Evolutionary conservation across 2,329 filamentous ascomycete genomes (phyloP), one percentile per base, ranked within the genome.

Genomic region (Plectosphaerella cucumerina): DNA sequence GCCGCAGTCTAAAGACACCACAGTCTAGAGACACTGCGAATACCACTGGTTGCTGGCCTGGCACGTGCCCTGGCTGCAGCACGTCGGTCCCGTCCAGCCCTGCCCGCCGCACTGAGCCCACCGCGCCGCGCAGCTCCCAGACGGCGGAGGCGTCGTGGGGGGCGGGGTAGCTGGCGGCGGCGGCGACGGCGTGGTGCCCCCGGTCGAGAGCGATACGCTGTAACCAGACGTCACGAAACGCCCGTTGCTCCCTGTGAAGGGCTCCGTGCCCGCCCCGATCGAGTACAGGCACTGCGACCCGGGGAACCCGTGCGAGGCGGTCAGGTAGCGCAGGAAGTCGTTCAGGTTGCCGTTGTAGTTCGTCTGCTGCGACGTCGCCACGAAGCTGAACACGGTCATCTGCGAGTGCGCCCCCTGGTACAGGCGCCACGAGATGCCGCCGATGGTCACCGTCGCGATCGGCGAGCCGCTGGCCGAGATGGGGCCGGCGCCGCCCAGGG

Each of bases 381-480:
- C 60, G 49, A 67, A 87, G 60, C 75, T 80, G 68, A 76, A 86
- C 17, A 86, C 82, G 10, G 73, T 79, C 61, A 73, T 84, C 50
- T 66, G 61, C 33, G 77, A 77, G 59, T 86, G 84, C 18, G 65
- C 67, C 23, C 83, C 82, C 50, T 71, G 70, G 66, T 75, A 85
- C 47, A 86, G 66, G 47, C 77, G 74, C 74, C 76, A 86, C 18
- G 59, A 65, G 35, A 69, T 64, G 22, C 77, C 80, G 23, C 67
- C 77, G 49, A 86, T 71, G 12, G 70, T 80, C 12, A 75, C 68
- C 0, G 75, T 82, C 5, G 75, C 79, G 54, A 85, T 71, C 6
- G 78, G 58, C 22, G 68, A 73, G 50, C 80, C 81, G 8, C 69
- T 76, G 35, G 64, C 58, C 35, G 73, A 76, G 50, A 62, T 60